Conservation (phyloP, 768 basidiomycete genomes). For the Mycena haematopus region DNA sequence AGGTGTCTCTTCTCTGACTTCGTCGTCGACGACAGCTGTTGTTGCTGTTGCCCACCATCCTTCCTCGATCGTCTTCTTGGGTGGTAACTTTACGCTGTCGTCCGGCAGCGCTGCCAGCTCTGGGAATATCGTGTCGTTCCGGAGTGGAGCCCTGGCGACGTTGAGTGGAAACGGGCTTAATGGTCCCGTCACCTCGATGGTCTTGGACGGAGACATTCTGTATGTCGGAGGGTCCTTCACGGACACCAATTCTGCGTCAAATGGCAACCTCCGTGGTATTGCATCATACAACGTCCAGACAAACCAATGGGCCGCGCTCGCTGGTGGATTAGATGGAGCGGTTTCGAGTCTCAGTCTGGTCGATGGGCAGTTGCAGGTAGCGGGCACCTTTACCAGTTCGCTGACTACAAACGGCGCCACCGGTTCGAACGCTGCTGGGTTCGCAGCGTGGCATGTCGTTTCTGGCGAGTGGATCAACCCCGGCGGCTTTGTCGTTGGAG, state of each 20-base stretch:
- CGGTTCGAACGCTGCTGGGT: slow-evolving; percentile 57
- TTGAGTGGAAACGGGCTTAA: slow-evolving; percentile 77
- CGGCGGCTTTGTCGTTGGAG: slow-evolving; percentile 77
- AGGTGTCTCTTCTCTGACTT: slow-evolving; percentile 43
- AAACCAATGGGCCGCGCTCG: slow-evolving; percentile 72
- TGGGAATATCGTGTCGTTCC: slow-evolving; percentile 77
- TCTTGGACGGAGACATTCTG: slow-evolving; percentile 65
- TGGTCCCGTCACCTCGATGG: slow-evolving; percentile 74
- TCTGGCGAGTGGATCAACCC: slow-evolving; percentile 71
- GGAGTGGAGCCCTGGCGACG: slow-evolving; percentile 57
- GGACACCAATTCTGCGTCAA: slow-evolving; percentile 64
- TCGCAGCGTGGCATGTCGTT: slow-evolving; percentile 76
- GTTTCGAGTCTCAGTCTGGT: slow-evolving; percentile 67
- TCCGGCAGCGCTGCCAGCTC: slow-evolving; percentile 61
- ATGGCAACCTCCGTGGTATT: slow-evolving; percentile 61
- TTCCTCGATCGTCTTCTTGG: slow-evolving; percentile 72
- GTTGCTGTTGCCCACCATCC: slow-evolving; percentile 68
- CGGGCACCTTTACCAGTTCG: slow-evolving; percentile 76
- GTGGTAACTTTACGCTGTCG: slow-evolving; percentile 74
- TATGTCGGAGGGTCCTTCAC: slow-evolving; percentile 91
- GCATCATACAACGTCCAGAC: slow-evolving; percentile 73
- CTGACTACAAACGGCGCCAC: slow-evolving; percentile 40
- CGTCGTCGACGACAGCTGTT: slow-evolving; percentile 47
- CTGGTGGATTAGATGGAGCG: slow-evolving; percentile 75
- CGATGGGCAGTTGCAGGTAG: slow-evolving; percentile 62